Evolutionary conservation across 1,284 basidiomycete genomes (phyloP), one percentile per base, ranked within the genome.

Genomic region (Takashimella koratensis): DNA sequence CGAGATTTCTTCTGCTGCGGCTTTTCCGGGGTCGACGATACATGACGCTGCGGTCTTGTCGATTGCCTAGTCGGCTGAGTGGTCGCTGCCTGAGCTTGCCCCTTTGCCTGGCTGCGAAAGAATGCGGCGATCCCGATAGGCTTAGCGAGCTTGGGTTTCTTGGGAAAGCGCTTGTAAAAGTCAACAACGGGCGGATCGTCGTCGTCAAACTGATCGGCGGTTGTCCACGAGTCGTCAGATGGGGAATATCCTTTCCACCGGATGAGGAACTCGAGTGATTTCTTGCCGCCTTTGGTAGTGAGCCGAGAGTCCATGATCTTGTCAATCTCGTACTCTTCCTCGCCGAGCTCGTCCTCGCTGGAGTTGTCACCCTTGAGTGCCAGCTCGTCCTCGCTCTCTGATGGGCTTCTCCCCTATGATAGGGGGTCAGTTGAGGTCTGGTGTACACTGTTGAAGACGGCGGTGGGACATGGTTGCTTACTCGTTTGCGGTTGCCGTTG

Each of bases 121-220:
- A 36, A 8, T 16, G 30, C 30, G 10, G 42, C 19, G 42, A 43
- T 23, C 6, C 42, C 22, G 43, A 26, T 20, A 20, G 26, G 20
- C 47, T 49, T 27, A 30, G 12, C 22, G 5, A 23, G 20, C 20
- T 41, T 49, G 1, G 67, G 67, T 46, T 68, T 70, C 12, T 27
- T 45, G 8, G 70, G 71, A 39, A 68, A 30, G 25, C 57, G 51
- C 24, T 51, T 47, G 50, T 67, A 70, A 47, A 70, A 70, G 2
- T 59, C 59, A 3, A 67, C 20, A 12, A 71, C 70, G 13, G 64
- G 66, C 16, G 65, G 64, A 54, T 70, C 78, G 52, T 81, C 78
- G 64, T 67, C 62, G 23, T 72, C 65, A 26, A 74, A 64, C 48
- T 72, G 63, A 21, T 53, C 56, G 8, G 66, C 71, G 1, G 44